Base-by-base conservation (phyloP, 306 rosid genomes). In the Cucurbita argyrosperma region DNA sequence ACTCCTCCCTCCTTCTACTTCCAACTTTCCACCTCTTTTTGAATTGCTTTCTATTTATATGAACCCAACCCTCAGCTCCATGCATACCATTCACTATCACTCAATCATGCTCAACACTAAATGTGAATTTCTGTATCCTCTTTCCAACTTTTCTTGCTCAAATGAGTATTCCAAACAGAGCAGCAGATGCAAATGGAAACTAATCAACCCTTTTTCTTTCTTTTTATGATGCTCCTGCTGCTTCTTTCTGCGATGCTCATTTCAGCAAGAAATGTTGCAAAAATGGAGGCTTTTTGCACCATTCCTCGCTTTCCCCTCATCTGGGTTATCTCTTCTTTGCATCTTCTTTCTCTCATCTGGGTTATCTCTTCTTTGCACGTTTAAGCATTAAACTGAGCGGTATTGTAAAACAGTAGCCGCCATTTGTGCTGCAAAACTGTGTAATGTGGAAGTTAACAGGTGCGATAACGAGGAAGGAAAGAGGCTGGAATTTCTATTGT, bases 101-200 rank as follows among this genome's bases (percentile, higher is more conserved):
- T 57, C 15, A 57, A 57, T 57, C 10, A 57, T 57, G 35, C 35
- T 7, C 47, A 43, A 8, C 1, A 10, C 47, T 8, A 65, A 51
- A 47, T 50, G 50, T 14, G 49, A 57, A 7, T 21, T 15, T 16
- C 9, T 16, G 13, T 77, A 12, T 79, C 76, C 83, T 57, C 81
- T 76, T 72, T 77, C 63, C 87, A 89, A 86, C 78, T 70, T 86
- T 87, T 91, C 97, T 91, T 91, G 97, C 97, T 91, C 97, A 89
- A 91, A 91, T 91, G 96, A 91, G 97, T 89, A 91, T 91, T 91
- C 97, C 97, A 90, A 58, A 64, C 60, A 56, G 26, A 49, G 57
- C 73, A 68, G 42, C 74, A 69, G 21, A 26, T 69, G 58, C 54
- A 42, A 23, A 46, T 68, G 73, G 43, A 14, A 68, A 23, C 23